Conservation (phyloP, 1,284 basidiomycete species). For the Neonothopanus nambi region DNA sequence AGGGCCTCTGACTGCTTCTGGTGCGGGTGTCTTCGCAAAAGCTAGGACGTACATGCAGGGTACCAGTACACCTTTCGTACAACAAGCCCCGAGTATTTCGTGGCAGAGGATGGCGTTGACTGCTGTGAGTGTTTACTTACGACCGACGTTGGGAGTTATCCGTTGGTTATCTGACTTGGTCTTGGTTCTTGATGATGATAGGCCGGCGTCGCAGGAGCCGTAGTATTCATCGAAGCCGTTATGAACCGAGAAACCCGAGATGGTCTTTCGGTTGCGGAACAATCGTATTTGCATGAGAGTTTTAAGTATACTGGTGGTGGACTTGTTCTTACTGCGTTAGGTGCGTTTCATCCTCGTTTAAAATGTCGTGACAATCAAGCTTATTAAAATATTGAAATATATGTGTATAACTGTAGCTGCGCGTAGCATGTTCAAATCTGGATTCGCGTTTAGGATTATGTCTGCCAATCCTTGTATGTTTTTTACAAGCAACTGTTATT, state of each 20-base stretch:
- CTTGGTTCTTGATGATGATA: conserved; percentile 30
- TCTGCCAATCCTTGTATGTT: conserved; percentile 78
- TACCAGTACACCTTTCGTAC: conserved; percentile 26
- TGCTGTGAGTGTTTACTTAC: conserved; percentile 35
- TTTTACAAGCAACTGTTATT: background rate
- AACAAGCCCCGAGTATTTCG: conserved; percentile 32
- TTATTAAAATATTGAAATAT: too few species aligned
- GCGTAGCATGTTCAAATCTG: conserved; percentile 74
- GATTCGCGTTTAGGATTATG: conserved; percentile 80
- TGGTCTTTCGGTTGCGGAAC: conserved; percentile 59
- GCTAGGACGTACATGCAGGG: conserved; percentile 33
- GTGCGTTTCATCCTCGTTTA: background rate
- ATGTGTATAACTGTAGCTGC: too few species aligned
- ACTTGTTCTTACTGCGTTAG: conserved; percentile 70
- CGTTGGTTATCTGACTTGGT: background rate
- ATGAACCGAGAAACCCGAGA: conserved; percentile 82
- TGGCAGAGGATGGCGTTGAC: conserved; percentile 45
- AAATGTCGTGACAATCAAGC: too few species aligned
- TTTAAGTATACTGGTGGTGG: conserved; percentile 89
- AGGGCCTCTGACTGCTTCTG: background rate
- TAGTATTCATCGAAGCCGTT: conserved; percentile 62
- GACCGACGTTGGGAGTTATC: background rate
- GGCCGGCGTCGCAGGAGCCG: conserved; percentile 69
- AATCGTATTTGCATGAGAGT: conserved; percentile 74
- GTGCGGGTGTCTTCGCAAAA: background rate